Evolutionary conservation across 345 rosid genomes (phyloP).

Genomic region (Draba incana): DNA sequence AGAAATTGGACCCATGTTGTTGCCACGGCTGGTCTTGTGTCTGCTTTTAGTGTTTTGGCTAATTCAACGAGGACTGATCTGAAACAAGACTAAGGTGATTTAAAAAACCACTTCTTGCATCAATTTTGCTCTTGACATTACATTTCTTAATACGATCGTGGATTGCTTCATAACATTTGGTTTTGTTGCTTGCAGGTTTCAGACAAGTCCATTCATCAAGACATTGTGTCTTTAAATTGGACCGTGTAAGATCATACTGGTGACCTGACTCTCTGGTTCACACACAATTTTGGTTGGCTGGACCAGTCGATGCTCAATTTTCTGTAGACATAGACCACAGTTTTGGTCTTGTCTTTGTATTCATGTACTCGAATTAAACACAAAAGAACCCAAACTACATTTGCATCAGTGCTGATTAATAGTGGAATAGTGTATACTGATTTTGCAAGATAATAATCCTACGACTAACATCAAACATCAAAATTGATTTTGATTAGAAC

Average conservation of each 20-base stretch:
- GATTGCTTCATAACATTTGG: background rate
- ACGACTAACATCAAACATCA: too few species aligned
- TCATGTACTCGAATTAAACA: constrained; percentile 3
- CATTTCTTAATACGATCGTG: constrained; percentile 5
- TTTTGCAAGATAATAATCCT: background rate
- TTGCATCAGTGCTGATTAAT: background rate
- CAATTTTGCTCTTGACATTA: background rate
- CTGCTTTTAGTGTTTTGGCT: constrained; percentile 70
- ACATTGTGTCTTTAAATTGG: constrained; percentile 9
- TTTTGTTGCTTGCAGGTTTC: constrained; percentile 18
- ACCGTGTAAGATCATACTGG: constrained; percentile 13
- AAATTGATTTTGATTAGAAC: too few species aligned
- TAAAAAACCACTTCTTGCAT: background rate
- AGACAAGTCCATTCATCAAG: constrained; percentile 9
- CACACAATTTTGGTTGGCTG: constrained; percentile 1
- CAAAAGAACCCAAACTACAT: background rate
- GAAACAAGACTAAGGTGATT: constrained; percentile 37
- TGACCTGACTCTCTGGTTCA: background rate
- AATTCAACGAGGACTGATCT: constrained; percentile 57
- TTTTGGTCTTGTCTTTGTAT: constrained; percentile 29
- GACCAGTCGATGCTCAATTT: constrained; percentile 8
- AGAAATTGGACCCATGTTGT: constrained; percentile 63
- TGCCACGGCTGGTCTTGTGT: constrained; percentile 61
- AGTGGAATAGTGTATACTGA: background rate
- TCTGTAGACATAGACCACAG: background rate